phyloP scores from a whole-genome alignment of 768 basidiomycete species.

The Hysterangium stoloniferum region DNA sequence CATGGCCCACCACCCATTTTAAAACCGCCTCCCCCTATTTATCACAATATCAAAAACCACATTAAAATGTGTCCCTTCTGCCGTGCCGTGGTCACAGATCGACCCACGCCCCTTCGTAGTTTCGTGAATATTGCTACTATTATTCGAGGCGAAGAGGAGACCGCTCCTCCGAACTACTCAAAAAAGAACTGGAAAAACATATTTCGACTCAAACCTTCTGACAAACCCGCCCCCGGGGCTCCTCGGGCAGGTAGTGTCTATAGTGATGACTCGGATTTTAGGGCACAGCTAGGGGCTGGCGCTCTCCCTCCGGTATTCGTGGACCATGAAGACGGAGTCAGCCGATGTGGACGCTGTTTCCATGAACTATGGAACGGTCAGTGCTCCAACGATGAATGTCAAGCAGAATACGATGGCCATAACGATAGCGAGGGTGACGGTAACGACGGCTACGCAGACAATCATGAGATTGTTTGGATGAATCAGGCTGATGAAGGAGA shows the following conservation, averaged over 20 bases:
- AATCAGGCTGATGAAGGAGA: background rate
- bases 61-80: conserved; percentile 5
- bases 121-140: conserved; percentile 1
- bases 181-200: background rate
- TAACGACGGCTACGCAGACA: background rate
- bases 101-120: background rate
- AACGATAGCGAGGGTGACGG: background rate
- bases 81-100: background rate
- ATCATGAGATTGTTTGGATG: background rate
- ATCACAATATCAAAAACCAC: background rate
- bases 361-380: conserved; percentile 3
- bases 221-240: background rate
- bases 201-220: background rate
- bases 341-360: conserved; percentile 6
- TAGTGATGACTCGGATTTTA: too few species aligned
- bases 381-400: conserved; percentile 4
- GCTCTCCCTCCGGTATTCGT: background rate
- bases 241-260: background rate
- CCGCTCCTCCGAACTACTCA: background rate
- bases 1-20: background rate
- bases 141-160: background rate
- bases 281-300: background rate
- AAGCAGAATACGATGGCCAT: background rate
- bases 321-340: conserved; percentile 4
- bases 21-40: background rate